These are phyloP conservation scores for Afroboletus lepidellus DNA, from an alignment of 1,284 basidiomycete species.

Conservation along the genomic window DNA sequence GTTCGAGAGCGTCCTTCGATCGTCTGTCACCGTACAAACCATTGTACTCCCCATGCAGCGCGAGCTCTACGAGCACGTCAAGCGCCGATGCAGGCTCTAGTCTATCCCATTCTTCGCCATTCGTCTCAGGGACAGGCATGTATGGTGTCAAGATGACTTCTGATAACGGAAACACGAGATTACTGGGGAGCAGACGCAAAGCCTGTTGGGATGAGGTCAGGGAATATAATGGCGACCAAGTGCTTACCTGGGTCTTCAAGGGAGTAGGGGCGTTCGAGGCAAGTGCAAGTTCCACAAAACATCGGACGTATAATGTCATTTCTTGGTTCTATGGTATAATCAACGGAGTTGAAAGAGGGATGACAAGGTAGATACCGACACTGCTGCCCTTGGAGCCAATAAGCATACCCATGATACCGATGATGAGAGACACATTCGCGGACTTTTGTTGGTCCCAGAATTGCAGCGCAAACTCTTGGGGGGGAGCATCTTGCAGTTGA, in stretches of 20 bases:
- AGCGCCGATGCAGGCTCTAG: conserved; percentile 72
- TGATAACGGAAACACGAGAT: conserved; percentile 58
- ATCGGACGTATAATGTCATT: conserved; percentile 70
- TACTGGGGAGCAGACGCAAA: conserved; percentile 63
- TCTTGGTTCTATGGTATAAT: conserved; percentile 49
- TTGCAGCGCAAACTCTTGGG: conserved; percentile 93
- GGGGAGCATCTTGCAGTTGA: conserved; percentile 61
- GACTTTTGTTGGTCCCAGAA: conserved; percentile 95
- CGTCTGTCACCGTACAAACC: conserved; percentile 56
- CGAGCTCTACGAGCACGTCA: conserved; percentile 72
- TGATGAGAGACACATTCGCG: conserved; percentile 72
- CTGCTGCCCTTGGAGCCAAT: conserved; percentile 71
- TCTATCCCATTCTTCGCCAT: conserved; percentile 86
- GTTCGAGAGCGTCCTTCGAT: conserved; percentile 58
- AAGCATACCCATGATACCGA: conserved; percentile 79
- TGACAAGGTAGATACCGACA: conserved; percentile 36
- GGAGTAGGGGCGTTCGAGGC: conserved; percentile 88
- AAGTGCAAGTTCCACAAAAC: conserved; percentile 84
- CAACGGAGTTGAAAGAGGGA: neutral
- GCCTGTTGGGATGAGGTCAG: conserved; percentile 43
- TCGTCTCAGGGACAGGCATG: conserved; percentile 78
- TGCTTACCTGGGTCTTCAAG: conserved; percentile 78
- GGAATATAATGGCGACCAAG: conserved; percentile 8
- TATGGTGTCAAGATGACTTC: conserved; percentile 70
- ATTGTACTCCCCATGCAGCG: conserved; percentile 78